phyloP scores from a whole-genome alignment of 768 basidiomycete genomes.

The Goffeauzyma gilvescens region DNA sequence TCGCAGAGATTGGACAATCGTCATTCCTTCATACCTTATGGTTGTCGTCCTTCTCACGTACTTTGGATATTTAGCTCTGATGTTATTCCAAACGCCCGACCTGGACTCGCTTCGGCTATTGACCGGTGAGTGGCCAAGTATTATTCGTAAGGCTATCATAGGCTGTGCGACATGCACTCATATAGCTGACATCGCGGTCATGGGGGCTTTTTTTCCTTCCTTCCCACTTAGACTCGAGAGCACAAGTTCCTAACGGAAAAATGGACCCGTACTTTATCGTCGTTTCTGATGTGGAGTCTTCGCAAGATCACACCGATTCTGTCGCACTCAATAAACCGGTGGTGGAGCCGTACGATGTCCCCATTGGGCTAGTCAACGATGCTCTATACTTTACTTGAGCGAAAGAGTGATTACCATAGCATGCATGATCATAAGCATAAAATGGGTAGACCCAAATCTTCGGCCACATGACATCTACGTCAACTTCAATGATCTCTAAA shows the following conservation, averaged over 20 bases:
- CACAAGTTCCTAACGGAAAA: neutral
- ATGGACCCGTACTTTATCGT: neutral
- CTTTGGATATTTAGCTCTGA: constrained; percentile 20
- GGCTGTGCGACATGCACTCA: too few relatives aligned
- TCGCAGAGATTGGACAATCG: constrained; percentile 27
- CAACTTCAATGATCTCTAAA: too few relatives aligned
- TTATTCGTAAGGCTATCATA: too few relatives aligned
- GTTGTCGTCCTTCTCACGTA: constrained; percentile 27
- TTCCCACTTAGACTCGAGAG: too few relatives aligned
- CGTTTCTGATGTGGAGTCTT: neutral
- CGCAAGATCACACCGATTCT: neutral
- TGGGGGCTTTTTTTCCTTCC: too few relatives aligned
- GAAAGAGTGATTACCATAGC: too few relatives aligned
- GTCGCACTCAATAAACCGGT: neutral
- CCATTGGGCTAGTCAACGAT: neutral
- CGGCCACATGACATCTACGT: too few relatives aligned
- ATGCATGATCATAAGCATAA: too few relatives aligned
- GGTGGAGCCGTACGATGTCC: constrained; percentile 4
- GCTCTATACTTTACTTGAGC: too few relatives aligned
- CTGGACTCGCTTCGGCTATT: constrained; percentile 18
- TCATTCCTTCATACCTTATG: constrained; percentile 28
- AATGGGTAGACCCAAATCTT: too few relatives aligned
- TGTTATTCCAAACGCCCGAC: constrained; percentile 20
- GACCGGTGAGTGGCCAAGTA: constrained; percentile 21
- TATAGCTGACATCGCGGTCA: too few relatives aligned